Percentiles rank a stretch among this genome's conserved stretches.
Evolutionary conservation across 257 asterid species (phyloP).

Genomic region (Ophiorrhiza pumila): DNA sequence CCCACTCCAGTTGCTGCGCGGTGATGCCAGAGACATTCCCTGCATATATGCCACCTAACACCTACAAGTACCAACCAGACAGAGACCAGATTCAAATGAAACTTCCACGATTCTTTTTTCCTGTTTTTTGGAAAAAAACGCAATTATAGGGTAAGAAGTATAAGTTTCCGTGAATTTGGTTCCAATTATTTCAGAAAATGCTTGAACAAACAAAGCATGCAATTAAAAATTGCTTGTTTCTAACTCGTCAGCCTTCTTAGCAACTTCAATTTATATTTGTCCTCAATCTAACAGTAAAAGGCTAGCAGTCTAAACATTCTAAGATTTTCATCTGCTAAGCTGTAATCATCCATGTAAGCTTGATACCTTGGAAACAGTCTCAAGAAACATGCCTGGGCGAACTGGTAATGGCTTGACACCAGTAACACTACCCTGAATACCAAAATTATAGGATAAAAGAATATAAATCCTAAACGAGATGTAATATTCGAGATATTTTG

Average conservation of each 20-base stretch:
- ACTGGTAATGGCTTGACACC: conserved; percentile 81
- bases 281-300: not conserved
- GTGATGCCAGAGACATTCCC: conserved; percentile 80
- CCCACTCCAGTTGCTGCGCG: conserved; percentile 97
- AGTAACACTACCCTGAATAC: conserved; percentile 69
- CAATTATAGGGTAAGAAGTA: not conserved
- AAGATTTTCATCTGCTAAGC: conserved; percentile 4
- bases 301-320: too few relatives aligned
- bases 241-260: not conserved
- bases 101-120: not conserved
- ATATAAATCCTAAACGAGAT: conserved; percentile 11
- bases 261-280: too few relatives aligned
- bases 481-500: not conserved
- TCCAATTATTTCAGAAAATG: not conserved
- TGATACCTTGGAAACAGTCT: conserved; percentile 91
- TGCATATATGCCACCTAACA: conserved; percentile 79
- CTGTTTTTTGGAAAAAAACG: too few relatives aligned
- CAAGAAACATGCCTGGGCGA: conserved; percentile 98
- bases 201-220: not conserved
- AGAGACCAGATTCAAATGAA: conserved; percentile 17
- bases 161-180: not conserved
- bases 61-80: conserved; percentile 47
- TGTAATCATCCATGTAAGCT: conserved; percentile 13
- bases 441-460: conserved; percentile 34
- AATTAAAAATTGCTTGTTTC: not conserved